These are phyloP conservation scores for Annulohypoxylon truncatum DNA, from an alignment of 2,329 filamentous ascomycete species.

Conservation along the genomic window DNA sequence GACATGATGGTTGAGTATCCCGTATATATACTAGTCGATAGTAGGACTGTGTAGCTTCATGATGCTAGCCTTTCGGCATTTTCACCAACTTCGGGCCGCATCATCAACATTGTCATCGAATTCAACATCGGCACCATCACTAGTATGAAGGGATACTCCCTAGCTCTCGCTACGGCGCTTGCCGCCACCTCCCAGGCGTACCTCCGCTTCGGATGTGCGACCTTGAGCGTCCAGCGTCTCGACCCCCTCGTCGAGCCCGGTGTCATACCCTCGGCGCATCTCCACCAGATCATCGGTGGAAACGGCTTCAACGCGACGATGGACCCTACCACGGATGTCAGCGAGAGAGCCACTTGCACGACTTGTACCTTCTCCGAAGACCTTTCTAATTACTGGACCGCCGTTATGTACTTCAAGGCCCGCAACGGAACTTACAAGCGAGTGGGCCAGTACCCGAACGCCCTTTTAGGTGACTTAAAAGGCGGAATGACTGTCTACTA, in stretches of 20 bases:
- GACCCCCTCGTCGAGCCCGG: slow-evolving; percentile 47
- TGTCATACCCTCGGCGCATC: slow-evolving; percentile 43
- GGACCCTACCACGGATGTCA: slow-evolving; percentile 45
- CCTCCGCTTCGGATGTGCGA: slow-evolving; percentile 47
- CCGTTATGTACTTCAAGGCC: slow-evolving; percentile 48
- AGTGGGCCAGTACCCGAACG: slow-evolving; percentile 47
- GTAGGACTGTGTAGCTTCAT: neutral
- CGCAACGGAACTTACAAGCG: slow-evolving; percentile 48
- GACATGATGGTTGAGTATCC: slow-evolving; percentile 5
- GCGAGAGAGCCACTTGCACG: slow-evolving; percentile 49
- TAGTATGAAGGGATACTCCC: slow-evolving; percentile 44
- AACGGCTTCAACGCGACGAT: slow-evolving; percentile 47
- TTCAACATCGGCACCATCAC: slow-evolving; percentile 51
- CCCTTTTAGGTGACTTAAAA: slow-evolving; percentile 50
- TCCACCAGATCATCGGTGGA: slow-evolving; percentile 47
- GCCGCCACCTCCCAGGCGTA: slow-evolving; percentile 43
- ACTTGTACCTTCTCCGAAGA: slow-evolving; percentile 52
- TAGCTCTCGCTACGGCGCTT: slow-evolving; percentile 43
- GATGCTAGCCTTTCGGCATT: slow-evolving; percentile 11
- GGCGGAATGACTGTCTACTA: slow-evolving; percentile 58
- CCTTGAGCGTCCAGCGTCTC: slow-evolving; percentile 45
- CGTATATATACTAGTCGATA: slow-evolving; percentile 31
- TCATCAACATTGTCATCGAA: slow-evolving; percentile 32
- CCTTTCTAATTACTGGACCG: slow-evolving; percentile 48
- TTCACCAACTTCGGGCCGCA: slow-evolving; percentile 31